Base-by-base conservation (phyloP, 495 filamentous ascomycete genomes). In the Talaromyces nanjingensis region DNA sequence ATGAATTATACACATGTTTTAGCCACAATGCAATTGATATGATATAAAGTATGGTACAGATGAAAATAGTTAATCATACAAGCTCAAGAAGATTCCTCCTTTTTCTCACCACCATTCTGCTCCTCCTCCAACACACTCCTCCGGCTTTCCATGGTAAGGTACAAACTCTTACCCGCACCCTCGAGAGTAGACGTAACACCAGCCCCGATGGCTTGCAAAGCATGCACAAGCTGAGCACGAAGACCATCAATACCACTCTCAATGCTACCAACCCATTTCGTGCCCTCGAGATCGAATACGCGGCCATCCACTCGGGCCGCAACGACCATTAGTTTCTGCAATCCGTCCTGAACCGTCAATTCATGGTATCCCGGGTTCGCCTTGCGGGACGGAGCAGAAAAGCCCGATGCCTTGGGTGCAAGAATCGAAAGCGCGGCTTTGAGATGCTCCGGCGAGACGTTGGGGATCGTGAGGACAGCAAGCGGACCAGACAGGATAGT, bases 191-290 rank as follows among this genome's bases (percentile, higher is more conserved):
- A 86, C 42, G 90, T 89, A 58, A 97, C 70, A 63, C 88, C 84
- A 39, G 86, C 84, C 34, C 90, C 91, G 67, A 91, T 82, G 69
- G 83, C 85, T 72, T 91, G 87, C 76, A 97, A 77, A 75, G 93
- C 82, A 66, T 71, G 75, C 29, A 96, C 87, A 65, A 99, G 79
- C 80, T 96, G 89, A 31, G 85, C 89, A 63, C 93, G 83, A 67
- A 98, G 79, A 20, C 88, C 87, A 31, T 93, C 91, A 64, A 97
- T 71, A 11, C 92, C 92, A 59, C 88, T 89, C 68, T 89, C 81
- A 70, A 98, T 90, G n/a, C 85, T 83, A 49, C 89, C 91, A 59
- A 98, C 85, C 90, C 91, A 94, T 72, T 86, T 89, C 63, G 90
- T 79, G 66, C 90, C 87, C 18, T 87, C 87, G 31, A 81, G 70